A percentile compares a stretch with the other conserved stretches of the same genome.
Conservation (phyloP, 2,329 filamentous ascomycete genomes). For the Fusarium palustre region DNA sequence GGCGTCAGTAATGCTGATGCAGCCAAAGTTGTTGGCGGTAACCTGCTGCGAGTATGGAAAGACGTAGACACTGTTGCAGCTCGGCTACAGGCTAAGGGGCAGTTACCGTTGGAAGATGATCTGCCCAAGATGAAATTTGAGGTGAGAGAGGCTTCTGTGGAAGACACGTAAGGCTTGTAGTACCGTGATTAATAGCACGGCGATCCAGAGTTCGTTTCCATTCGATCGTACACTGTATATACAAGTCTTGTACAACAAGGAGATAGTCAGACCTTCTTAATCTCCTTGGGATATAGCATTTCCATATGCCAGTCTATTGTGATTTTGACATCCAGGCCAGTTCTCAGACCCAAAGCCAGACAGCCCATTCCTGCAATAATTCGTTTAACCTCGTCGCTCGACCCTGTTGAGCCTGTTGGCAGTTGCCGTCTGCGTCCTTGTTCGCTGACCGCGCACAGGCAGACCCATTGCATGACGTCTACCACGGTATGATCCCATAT, state of each 20-base stretch:
- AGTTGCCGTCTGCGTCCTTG: constrained; percentile 76
- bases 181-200: constrained; percentile 5
- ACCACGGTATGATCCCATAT: constrained; percentile 91
- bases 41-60: constrained; percentile 85
- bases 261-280: constrained; percentile 17
- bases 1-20: constrained; percentile 81
- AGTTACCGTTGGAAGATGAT: constrained; percentile 66
- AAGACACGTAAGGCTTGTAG: constrained; percentile 7
- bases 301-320: constrained; percentile 4
- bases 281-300: constrained; percentile 12
- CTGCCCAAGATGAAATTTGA: constrained; percentile 33
- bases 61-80: constrained; percentile 79
- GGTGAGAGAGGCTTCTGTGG: constrained; percentile 3
- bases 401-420: constrained; percentile 72
- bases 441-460: constrained; percentile 91
- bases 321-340: background rate
- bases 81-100: constrained; percentile 70
- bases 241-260: constrained; percentile 49
- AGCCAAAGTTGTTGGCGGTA: constrained; percentile 80
- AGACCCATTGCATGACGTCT: constrained; percentile 91
- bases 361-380: background rate
- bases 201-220: constrained; percentile 29
- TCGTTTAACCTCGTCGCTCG: constrained; percentile 53
- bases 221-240: constrained; percentile 49
- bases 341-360: background rate